Percentiles rank a stretch among this genome's conserved stretches.
Evolutionary conservation across 2,329 filamentous ascomycete genomes (phyloP).

Genomic region (Colletotrichum viniferum): DNA sequence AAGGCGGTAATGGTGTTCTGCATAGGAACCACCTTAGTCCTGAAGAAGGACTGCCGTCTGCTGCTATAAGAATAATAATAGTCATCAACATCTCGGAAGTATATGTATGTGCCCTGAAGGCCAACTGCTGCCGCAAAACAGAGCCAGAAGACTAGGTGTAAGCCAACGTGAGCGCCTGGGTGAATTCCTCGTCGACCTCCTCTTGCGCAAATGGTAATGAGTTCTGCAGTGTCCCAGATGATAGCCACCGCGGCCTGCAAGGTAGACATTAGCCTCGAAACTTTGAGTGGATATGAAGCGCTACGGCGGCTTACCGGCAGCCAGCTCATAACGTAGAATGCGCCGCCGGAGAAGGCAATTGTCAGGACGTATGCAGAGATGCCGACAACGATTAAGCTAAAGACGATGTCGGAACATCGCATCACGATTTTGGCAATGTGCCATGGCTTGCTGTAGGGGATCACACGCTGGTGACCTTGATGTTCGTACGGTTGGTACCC

Average conservation of each 20-base stretch:
- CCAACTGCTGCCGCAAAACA: slow-evolving; percentile 29
- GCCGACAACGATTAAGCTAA: slow-evolving; percentile 24
- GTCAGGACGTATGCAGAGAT: neutral
- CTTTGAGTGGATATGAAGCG: neutral
- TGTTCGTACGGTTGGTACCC: neutral
- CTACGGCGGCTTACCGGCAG: neutral
- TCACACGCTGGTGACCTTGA: neutral
- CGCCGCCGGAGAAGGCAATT: neutral
- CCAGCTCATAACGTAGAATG: neutral
- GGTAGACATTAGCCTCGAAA: neutral
- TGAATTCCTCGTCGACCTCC: slow-evolving; percentile 40
- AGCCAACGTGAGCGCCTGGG: slow-evolving; percentile 46
- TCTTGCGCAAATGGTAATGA: slow-evolving; percentile 39
- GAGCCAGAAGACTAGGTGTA: slow-evolving; percentile 48
- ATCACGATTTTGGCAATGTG: slow-evolving; percentile 33
- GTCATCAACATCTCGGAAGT: slow-evolving; percentile 1
- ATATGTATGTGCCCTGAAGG: slow-evolving; percentile 23
- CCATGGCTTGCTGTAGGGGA: slow-evolving; percentile 25
- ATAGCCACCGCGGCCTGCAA: slow-evolving; percentile 37
- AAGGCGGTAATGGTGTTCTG: slow-evolving; percentile 25
- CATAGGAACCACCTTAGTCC: neutral
- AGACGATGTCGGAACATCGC: slow-evolving; percentile 29
- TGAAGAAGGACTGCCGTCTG: neutral
- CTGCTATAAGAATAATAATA: neutral
- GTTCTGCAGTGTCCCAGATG: slow-evolving; percentile 42